These are phyloP conservation scores for Myriosclerotinia curreyana DNA, from an alignment of 2,329 filamentous ascomycete genomes.

Conservation along the genomic window DNA sequence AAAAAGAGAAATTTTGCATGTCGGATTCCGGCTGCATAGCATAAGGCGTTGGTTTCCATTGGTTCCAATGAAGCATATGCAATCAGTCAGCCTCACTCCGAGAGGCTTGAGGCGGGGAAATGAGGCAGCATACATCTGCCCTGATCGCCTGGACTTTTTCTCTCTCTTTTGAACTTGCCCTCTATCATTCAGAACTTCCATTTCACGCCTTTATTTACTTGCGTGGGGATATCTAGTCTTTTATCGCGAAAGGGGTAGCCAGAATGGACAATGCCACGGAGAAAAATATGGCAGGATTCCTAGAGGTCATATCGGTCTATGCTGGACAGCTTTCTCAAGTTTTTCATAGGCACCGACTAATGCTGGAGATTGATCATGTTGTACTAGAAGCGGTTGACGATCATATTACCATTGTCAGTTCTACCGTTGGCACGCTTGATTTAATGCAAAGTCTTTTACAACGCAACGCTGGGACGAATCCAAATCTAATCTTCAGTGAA, in stretches of 20 bases:
- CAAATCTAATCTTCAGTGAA: slow-evolving; percentile 28
- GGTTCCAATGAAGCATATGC: slow-evolving; percentile 8
- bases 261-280: slow-evolving; percentile 25
- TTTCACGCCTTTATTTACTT: not conserved
- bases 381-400: slow-evolving; percentile 25
- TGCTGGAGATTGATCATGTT: not conserved
- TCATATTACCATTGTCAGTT: slow-evolving; percentile 27
- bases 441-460: slow-evolving; percentile 27
- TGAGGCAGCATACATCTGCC: not conserved
- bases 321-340: slow-evolving; percentile 27
- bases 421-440: slow-evolving; percentile 28
- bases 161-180: not conserved
- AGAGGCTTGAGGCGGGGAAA: not conserved
- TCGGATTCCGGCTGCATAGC: not conserved
- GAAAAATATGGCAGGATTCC: slow-evolving; percentile 10
- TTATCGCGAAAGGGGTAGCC: not conserved
- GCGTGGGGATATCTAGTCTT: not conserved
- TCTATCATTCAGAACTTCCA: not conserved
- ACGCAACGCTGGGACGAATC: slow-evolving; percentile 17
- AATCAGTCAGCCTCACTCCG: slow-evolving; percentile 12
- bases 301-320: slow-evolving; percentile 26
- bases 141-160: not conserved
- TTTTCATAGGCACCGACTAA: slow-evolving; percentile 28
- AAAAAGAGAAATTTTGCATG: no score
- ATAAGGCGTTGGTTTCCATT: not conserved